phyloP scores from a whole-genome alignment of 1,139 yeast genomes.

The Martiniozyma asiatica region DNA sequence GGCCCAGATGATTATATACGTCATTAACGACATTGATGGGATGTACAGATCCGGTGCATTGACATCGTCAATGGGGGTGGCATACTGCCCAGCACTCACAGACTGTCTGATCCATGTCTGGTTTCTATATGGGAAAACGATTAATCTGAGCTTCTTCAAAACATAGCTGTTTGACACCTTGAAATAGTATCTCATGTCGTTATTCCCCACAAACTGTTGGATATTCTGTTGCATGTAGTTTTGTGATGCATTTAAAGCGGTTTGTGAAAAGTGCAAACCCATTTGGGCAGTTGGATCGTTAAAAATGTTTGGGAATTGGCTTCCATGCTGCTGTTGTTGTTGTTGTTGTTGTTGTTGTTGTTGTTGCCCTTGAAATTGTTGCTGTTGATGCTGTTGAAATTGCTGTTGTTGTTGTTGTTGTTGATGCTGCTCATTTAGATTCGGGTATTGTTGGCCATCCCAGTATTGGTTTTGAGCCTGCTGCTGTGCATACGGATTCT shows the following conservation, averaged over 20 bases:
- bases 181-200: slow-evolving; percentile 69
- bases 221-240: slow-evolving; percentile 66
- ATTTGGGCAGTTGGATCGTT: slow-evolving; percentile 74
- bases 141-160: slow-evolving; percentile 54
- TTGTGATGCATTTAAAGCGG: slow-evolving; percentile 62
- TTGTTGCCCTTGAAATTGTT: too few species aligned
- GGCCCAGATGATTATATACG: slow-evolving; percentile 80
- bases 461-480: too few species aligned
- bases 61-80: slow-evolving; percentile 69
- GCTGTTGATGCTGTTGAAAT: too few species aligned
- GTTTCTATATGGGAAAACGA: slow-evolving; percentile 80
- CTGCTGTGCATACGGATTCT: too few species aligned
- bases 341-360: too few species aligned
- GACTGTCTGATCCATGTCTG: slow-evolving; percentile 59
- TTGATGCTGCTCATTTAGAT: too few species aligned
- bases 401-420: too few species aligned
- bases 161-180: slow-evolving; percentile 88
- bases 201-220: slow-evolving; percentile 36
- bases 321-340: too few species aligned
- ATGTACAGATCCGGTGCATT: slow-evolving; percentile 96
- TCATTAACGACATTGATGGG: slow-evolving; percentile 85
- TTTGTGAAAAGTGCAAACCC: slow-evolving; percentile 83
- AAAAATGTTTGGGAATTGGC: too few species aligned
- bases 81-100: slow-evolving; percentile 34
- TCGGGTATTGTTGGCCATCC: too few species aligned